Conservation (phyloP, 441 rosid species). For the Gossypium davidsonii region DNA sequence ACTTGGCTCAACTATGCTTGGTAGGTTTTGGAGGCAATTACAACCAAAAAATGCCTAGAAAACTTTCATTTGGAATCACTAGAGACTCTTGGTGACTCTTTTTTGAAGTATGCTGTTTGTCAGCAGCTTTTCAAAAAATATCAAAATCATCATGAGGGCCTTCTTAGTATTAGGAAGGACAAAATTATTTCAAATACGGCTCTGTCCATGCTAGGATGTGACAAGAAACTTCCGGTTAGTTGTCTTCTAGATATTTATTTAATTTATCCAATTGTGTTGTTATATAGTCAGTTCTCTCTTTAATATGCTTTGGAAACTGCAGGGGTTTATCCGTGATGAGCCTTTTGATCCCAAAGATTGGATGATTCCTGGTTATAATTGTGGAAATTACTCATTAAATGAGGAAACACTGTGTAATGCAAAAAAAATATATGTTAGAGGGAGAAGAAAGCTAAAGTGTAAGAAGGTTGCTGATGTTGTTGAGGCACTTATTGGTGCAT, state of each 20-base stretch:
- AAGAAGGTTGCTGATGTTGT: slow-evolving; percentile 82
- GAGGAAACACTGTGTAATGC: slow-evolving; percentile 32
- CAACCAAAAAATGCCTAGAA: slow-evolving; percentile 78
- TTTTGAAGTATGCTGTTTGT: slow-evolving; percentile 73
- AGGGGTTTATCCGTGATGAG: slow-evolving; percentile 83
- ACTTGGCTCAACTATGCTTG: slow-evolving; percentile 11
- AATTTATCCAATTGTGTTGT: neutral
- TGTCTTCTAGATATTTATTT: neutral
- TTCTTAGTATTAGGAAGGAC: slow-evolving; percentile 64
- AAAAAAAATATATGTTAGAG: slow-evolving; percentile 37
- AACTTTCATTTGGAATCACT: slow-evolving; percentile 73
- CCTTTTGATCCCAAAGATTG: slow-evolving; percentile 61
- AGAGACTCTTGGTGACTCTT: slow-evolving; percentile 91
- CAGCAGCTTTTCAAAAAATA: slow-evolving; percentile 57
- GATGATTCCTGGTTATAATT: slow-evolving; percentile 62
- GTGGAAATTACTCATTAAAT: slow-evolving; percentile 26
- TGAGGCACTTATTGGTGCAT: slow-evolving; percentile 81
- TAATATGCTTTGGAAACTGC: slow-evolving; percentile 13
- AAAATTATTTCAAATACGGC: slow-evolving; percentile 55
- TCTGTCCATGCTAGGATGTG: slow-evolving; percentile 65
- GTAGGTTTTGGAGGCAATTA: slow-evolving; percentile 86
- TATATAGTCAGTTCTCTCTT: neutral
- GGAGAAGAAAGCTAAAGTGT: slow-evolving; percentile 41
- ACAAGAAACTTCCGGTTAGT: slow-evolving; percentile 62
- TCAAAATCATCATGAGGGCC: slow-evolving; percentile 64